Conservation (phyloP, 106 monocot species). For the Posidonia australis region DNA sequence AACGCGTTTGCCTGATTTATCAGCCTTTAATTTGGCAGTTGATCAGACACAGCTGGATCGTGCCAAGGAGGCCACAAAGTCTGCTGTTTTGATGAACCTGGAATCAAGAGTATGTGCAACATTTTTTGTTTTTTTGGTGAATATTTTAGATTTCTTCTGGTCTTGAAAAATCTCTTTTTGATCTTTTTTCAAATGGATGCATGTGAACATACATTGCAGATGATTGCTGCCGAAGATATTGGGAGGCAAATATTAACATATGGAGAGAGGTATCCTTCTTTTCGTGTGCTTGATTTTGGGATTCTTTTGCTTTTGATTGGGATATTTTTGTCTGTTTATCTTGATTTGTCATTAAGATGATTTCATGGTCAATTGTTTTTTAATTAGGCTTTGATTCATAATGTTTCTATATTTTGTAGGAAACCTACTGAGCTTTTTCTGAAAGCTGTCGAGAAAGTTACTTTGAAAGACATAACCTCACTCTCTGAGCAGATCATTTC, state of each 20-base stretch:
- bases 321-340: neutral
- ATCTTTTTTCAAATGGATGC: neutral
- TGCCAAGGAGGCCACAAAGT: conserved; percentile 64
- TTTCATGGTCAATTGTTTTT: neutral
- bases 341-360: neutral
- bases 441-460: conserved; percentile 48
- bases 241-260: conserved; percentile 76
- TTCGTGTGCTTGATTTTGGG: neutral
- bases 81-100: conserved; percentile 72
- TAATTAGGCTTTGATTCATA: neutral
- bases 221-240: conserved; percentile 68
- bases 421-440: conserved; percentile 72
- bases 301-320: neutral
- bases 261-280: conserved; percentile 52
- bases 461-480: conserved; percentile 58
- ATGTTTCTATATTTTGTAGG: conserved; percentile 20
- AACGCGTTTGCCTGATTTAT: neutral
- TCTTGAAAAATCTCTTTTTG: neutral
- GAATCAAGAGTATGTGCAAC: conserved; percentile 55
- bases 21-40: conserved; percentile 23
- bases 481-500: conserved; percentile 65
- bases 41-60: conserved; percentile 65
- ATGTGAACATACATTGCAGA: conserved; percentile 22
- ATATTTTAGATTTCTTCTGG: neutral
- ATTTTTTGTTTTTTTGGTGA: neutral